Conservation (phyloP, 345 rosid genomes). For the Noccaea bulbosa region DNA sequence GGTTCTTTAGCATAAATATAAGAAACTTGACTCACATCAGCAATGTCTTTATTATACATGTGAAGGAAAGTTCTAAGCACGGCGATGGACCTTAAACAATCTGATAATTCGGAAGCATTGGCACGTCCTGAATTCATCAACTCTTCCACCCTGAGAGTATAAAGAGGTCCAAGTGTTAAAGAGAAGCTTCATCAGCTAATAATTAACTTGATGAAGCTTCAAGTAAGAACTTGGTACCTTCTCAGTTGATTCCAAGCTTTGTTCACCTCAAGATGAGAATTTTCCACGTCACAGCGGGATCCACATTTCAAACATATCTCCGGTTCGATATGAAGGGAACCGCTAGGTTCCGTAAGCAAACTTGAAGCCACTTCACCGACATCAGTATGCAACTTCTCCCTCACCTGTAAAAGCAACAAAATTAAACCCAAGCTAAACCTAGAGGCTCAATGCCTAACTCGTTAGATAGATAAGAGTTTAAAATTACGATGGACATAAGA, state of each 20-base stretch:
- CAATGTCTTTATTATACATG: conserved; percentile 70
- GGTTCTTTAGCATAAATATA: neutral
- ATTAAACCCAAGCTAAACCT: neutral
- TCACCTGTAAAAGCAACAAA: conserved; percentile 43
- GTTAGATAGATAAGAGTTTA: neutral
- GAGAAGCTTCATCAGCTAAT: conserved; percentile 9
- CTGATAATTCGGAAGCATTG: conserved; percentile 45
- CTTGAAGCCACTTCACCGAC: conserved; percentile 42
- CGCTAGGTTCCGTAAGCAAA: conserved; percentile 39
- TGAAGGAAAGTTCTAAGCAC: conserved; percentile 61
- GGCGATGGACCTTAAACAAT: conserved; percentile 58
- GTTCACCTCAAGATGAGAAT: conserved; percentile 48
- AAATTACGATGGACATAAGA: conserved; percentile 9
- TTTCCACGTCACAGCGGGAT: conserved; percentile 48
- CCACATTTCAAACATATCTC: conserved; percentile 72
- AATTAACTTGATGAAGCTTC: conserved; percentile 15
- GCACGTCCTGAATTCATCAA: conserved; percentile 46
- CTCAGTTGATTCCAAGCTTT: conserved; percentile 58
- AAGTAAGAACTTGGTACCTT: conserved; percentile 46
- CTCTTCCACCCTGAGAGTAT: conserved; percentile 58
- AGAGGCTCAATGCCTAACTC: conserved; percentile 8
- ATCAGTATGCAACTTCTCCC: conserved; percentile 39
- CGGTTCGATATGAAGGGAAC: conserved; percentile 44
- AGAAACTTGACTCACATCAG: conserved; percentile 59
- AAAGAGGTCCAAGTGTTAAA: conserved; percentile 15